These are phyloP conservation scores for Talaromyces wortmannii DNA, from an alignment of 495 filamentous ascomycete species.

Conservation along the genomic window DNA sequence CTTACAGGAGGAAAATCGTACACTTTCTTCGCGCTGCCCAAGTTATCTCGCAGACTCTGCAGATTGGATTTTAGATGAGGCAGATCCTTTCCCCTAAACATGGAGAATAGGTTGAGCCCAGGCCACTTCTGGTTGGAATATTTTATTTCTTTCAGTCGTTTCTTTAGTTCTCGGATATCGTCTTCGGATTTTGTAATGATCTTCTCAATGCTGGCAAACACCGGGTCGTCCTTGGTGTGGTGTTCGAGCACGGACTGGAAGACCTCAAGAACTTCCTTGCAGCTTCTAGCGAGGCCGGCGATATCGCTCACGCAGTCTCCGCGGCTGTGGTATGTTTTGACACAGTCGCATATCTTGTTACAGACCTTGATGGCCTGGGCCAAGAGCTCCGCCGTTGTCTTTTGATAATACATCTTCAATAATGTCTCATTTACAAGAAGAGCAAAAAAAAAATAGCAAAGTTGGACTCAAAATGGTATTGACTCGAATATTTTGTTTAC, in stretches of 20 bases:
- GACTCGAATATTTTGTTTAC: no score
- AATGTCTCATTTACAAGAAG: no score
- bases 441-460: no score
- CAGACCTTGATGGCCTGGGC: neutral
- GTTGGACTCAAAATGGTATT: no score
- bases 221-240: neutral
- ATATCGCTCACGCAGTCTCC: neutral
- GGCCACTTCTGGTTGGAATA: neutral
- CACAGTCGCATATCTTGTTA: neutral
- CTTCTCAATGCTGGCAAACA: neutral
- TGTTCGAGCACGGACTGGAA: neutral
- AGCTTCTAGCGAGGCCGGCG: neutral
- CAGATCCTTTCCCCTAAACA: neutral
- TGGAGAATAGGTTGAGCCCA: neutral
- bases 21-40: neutral
- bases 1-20: neutral
- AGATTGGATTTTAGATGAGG: neutral
- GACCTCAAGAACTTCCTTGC: neutral
- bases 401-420: neutral
- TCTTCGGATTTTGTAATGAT: no score
- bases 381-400: neutral
- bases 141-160: neutral
- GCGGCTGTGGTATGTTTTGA: neutral
- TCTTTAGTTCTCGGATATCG: no score
- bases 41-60: neutral